Evolutionary conservation across 768 basidiomycete genomes (phyloP).

Genomic region (Coprinopsis marcescibilis): DNA sequence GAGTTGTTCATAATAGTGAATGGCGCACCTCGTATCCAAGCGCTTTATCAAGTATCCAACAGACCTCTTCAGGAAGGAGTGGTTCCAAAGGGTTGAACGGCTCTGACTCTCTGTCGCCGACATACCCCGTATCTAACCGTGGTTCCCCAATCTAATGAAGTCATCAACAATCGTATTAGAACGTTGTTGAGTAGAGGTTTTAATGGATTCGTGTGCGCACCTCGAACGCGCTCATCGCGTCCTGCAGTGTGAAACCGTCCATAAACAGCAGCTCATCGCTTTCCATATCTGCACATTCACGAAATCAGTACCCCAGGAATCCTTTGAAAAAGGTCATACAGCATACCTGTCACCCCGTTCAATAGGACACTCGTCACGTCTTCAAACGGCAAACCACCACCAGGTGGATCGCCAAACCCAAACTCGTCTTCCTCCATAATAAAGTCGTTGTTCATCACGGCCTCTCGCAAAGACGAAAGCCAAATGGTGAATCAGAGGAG

Average conservation of each 20-base stretch:
- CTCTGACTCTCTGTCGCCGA: constrained; percentile 34
- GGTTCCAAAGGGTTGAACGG: constrained; percentile 58
- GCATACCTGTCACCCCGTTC: constrained; percentile 57
- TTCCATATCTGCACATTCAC: constrained; percentile 46
- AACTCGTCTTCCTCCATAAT: background rate
- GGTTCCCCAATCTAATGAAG: constrained; percentile 77
- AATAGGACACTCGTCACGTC: constrained; percentile 60
- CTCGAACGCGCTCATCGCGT: constrained; percentile 94
- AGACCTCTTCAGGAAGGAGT: constrained; percentile 73
- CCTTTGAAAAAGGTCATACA: constrained; percentile 2
- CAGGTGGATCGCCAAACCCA: constrained; percentile 30
- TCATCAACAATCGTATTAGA: constrained; percentile 7
- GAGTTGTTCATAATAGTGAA: background rate
- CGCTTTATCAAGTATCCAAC: constrained; percentile 80
- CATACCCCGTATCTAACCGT: constrained; percentile 79
- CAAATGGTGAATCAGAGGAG: too few relatives aligned
- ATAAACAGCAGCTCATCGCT: constrained; percentile 58
- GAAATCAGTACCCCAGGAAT: constrained; percentile 9
- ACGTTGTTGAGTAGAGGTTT: constrained; percentile 6
- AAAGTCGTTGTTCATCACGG: background rate
- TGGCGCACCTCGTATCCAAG: constrained; percentile 72
- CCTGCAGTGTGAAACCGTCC: constrained; percentile 67
- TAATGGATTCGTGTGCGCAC: constrained; percentile 33
- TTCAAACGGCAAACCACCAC: constrained; percentile 50
- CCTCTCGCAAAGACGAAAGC: background rate